Percentiles rank a stretch among this genome's conserved stretches.
Evolutionary conservation across 1,284 basidiomycete genomes (phyloP).

Genomic region (Trichosporon coremiiforme): DNA sequence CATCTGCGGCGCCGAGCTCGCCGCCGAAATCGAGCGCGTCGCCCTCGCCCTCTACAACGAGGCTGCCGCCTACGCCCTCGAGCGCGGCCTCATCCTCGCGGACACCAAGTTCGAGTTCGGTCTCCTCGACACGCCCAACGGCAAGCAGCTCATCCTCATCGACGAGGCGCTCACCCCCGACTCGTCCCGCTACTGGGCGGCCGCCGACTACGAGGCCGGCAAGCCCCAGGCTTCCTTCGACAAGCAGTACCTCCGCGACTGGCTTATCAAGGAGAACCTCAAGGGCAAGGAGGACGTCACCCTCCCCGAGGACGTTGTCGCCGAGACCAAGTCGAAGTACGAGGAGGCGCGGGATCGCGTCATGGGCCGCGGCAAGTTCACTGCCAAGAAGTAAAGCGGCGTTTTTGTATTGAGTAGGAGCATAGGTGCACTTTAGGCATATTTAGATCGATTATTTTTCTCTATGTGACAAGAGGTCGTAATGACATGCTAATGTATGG

Average conservation of each 20-base stretch:
- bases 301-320: constrained; percentile 74
- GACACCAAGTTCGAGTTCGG: constrained; percentile 94
- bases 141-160: constrained; percentile 75
- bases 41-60: constrained; percentile 59
- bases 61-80: constrained; percentile 75
- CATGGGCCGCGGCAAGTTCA: constrained; percentile 57
- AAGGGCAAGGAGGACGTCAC: constrained; percentile 76
- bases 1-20: constrained; percentile 56
- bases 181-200: constrained; percentile 95
- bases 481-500: not conserved
- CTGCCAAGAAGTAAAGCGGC: constrained; percentile 10
- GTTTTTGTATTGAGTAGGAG: constrained; percentile 6
- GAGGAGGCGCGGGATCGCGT: constrained; percentile 73
- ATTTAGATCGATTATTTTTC: constrained; percentile 10
- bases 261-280: constrained; percentile 70
- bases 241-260: constrained; percentile 94
- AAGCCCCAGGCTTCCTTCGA: constrained; percentile 86
- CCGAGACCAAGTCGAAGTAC: constrained; percentile 76
- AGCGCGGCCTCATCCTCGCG: constrained; percentile 88
- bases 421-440: constrained; percentile 15
- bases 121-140: constrained; percentile 58
- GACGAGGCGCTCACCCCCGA: constrained; percentile 97
- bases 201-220: constrained; percentile 72
- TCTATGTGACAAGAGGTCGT: not conserved
- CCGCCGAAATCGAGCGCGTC: constrained; percentile 53